Conservation (phyloP, 768 basidiomycete species). For the Tulasnella sp. region DNA sequence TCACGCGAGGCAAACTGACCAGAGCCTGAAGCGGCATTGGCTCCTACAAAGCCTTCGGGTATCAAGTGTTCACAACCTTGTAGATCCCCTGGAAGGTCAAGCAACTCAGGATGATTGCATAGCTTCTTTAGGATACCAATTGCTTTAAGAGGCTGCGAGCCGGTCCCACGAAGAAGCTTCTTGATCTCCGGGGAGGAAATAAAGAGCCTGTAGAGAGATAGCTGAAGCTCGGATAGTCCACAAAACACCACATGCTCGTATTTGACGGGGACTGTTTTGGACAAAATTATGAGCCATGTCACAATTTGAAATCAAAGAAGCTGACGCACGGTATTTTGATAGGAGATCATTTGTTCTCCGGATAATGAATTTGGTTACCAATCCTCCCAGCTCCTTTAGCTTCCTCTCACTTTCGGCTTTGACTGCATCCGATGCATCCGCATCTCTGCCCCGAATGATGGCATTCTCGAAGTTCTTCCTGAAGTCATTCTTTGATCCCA, state of each 20-base stretch:
- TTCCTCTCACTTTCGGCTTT: slow-evolving; percentile 80
- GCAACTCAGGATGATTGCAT: slow-evolving; percentile 87
- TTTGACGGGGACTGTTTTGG: slow-evolving; percentile 80
- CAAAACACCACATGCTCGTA: slow-evolving; percentile 98
- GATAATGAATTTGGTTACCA: slow-evolving; percentile 90
- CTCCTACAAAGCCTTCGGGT: slow-evolving; percentile 66
- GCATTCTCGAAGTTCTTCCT: slow-evolving; percentile 88
- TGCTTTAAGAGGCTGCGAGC: slow-evolving; percentile 91
- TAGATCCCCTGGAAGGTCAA: slow-evolving; percentile 74
- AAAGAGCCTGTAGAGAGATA: slow-evolving; percentile 75
- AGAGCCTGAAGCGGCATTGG: slow-evolving; percentile 25
- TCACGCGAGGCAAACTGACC: slow-evolving; percentile 9
- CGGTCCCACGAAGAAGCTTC: slow-evolving; percentile 67
- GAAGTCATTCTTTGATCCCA: slow-evolving; percentile 81
- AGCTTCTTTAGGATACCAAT: slow-evolving; percentile 91
- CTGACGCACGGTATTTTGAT: slow-evolving; percentile 67
- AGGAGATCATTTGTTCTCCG: slow-evolving; percentile 85
- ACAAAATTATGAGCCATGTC: neutral
- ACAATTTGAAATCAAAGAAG: neutral
- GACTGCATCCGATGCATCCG: slow-evolving; percentile 63
- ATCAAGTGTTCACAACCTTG: slow-evolving; percentile 68
- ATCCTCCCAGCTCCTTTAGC: slow-evolving; percentile 74
- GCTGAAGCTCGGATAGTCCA: slow-evolving; percentile 66
- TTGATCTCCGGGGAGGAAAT: slow-evolving; percentile 89
- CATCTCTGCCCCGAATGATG: slow-evolving; percentile 83